These are phyloP conservation scores for Coffea eugenioides DNA, from an alignment of 257 asterid species.

Conservation along the genomic window DNA sequence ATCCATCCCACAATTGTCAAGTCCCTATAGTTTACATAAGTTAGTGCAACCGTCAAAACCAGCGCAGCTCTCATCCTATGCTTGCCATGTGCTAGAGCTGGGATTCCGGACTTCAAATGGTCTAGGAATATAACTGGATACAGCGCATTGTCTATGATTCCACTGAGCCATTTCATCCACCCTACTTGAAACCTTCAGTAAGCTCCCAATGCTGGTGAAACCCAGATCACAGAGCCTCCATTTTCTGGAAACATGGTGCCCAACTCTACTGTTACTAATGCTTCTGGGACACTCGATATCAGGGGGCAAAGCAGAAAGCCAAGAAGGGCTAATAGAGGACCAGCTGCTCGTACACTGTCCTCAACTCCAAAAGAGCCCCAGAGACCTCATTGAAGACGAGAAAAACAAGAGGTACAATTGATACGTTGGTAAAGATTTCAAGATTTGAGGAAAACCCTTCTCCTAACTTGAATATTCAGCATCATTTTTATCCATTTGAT, in stretches of 20 bases:
- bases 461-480: conserved; percentile 1
- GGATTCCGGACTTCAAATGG: not conserved
- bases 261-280: not conserved
- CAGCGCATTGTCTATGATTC: not conserved
- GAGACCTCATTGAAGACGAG: not conserved
- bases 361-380: not conserved
- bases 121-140: not conserved
- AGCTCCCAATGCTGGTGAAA: not conserved
- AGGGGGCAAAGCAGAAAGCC: not conserved
- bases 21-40: not conserved
- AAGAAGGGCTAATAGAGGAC: not conserved
- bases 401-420: not conserved
- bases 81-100: not conserved
- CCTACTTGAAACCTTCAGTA: not conserved
- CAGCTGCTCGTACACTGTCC: not conserved
- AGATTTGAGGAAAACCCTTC: not conserved
- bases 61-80: not conserved
- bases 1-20: not conserved
- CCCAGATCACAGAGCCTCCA: not conserved
- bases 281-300: not conserved
- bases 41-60: not conserved
- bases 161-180: not conserved
- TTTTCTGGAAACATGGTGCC: not conserved
- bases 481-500: not conserved
- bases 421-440: not conserved